Percentiles rank a stretch among this genome's conserved stretches.
Evolutionary conservation across 2,329 filamentous ascomycete genomes (phyloP).

Genomic region (Penicillium sp.): DNA sequence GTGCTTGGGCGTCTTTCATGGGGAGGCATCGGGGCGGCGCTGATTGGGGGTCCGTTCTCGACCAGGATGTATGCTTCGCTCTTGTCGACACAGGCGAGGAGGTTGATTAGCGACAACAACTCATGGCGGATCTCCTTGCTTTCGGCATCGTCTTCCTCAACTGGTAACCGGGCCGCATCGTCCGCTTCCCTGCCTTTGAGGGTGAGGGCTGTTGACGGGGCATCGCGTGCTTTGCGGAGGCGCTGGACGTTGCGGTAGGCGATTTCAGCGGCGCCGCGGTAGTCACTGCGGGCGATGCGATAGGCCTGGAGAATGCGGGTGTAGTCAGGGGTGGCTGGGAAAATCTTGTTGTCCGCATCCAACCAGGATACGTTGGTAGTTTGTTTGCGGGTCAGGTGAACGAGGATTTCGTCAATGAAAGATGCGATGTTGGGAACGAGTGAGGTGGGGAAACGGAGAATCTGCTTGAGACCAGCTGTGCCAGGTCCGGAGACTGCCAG

Average conservation of each 20-base stretch:
- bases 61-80: conserved; percentile 68
- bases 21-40: not conserved
- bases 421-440: conserved; percentile 58
- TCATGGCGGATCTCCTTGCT: conserved; percentile 54
- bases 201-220: conserved; percentile 27
- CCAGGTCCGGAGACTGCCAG: conserved; percentile 35
- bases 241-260: conserved; percentile 50
- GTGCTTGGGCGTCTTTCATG: conserved; percentile 42
- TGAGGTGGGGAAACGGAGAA: conserved; percentile 66
- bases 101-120: conserved; percentile 87
- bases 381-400: conserved; percentile 60
- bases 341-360: conserved; percentile 31
- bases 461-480: conserved; percentile 43
- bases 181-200: conserved; percentile 32
- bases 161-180: conserved; percentile 19
- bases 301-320: conserved; percentile 87
- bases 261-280: conserved; percentile 62
- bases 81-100: conserved; percentile 72
- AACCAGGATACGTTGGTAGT: conserved; percentile 48
- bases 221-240: conserved; percentile 35
- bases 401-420: conserved; percentile 69
- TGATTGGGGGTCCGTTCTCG: conserved; percentile 34
- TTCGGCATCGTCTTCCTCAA: conserved; percentile 38
- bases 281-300: conserved; percentile 74
- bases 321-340: conserved; percentile 53